Evolutionary conservation across 306 rosid genomes (phyloP).

Genomic region (Aeschynomene evenia): DNA sequence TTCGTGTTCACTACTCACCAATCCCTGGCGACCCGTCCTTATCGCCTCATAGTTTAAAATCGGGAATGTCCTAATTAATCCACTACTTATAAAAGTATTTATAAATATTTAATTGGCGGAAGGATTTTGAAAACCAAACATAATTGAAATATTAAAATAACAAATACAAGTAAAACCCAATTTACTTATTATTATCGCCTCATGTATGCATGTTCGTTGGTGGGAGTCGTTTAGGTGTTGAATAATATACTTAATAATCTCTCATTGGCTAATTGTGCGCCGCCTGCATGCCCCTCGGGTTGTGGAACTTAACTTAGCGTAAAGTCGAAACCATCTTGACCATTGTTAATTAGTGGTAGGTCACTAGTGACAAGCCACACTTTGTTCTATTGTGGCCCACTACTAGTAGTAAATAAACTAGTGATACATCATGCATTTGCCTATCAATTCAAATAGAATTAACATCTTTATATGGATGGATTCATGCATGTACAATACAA

Average conservation of each 20-base stretch:
- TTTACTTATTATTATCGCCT: neutral
- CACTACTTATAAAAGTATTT: neutral
- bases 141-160: too few species aligned
- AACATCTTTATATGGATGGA: neutral
- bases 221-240: neutral
- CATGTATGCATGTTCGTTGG: neutral
- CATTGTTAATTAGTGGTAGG: neutral
- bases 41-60: neutral
- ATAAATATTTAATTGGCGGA: neutral
- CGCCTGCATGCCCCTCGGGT: constrained; percentile 28
- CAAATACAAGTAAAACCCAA: neutral
- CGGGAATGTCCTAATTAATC: neutral
- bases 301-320: constrained; percentile 13
- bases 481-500: neutral
- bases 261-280: neutral
- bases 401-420: too few species aligned
- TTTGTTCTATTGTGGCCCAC: neutral
- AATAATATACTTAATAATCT: too few species aligned
- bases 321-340: constrained; percentile 18
- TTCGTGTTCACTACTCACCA: constrained; percentile 30
- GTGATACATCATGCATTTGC: neutral
- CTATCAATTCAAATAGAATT: neutral
- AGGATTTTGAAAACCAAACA: too few species aligned
- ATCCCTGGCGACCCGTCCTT: constrained; percentile 29
- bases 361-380: neutral